phyloP scores from a whole-genome alignment of 331 rosid species.

The Pyracantha coccinea region DNA sequence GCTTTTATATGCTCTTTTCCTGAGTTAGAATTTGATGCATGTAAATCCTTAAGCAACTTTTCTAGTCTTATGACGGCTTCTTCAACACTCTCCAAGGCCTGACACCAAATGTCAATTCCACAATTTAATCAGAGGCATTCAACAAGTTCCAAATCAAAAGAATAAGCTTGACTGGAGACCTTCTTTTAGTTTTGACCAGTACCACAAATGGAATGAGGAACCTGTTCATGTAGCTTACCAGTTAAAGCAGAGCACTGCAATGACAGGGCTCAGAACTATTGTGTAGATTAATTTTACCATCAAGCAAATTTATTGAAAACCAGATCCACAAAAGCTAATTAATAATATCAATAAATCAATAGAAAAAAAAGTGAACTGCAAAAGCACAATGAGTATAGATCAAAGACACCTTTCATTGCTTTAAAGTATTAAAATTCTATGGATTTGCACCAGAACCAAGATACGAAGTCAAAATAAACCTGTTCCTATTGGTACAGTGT shows the following conservation, averaged over 20 bases:
- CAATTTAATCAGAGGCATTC: slow-evolving; percentile 11
- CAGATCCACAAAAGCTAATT: neutral
- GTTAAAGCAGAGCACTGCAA: neutral
- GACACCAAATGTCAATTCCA: slow-evolving; percentile 27
- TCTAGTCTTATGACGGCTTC: slow-evolving; percentile 74
- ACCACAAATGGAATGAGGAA: neutral
- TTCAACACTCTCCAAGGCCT: slow-evolving; percentile 96
- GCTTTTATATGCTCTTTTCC: slow-evolving; percentile 96
- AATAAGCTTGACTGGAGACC: neutral
- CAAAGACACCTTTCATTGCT: neutral
- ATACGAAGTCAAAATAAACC: no score
- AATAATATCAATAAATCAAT: neutral
- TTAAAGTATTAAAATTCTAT: neutral
- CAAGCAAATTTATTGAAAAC: neutral
- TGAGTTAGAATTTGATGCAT: slow-evolving; percentile 62
- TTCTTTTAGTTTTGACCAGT: neutral
- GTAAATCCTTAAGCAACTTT: slow-evolving; percentile 87
- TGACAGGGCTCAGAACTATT: neutral
- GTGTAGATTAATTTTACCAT: neutral
- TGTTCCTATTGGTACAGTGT: neutral
- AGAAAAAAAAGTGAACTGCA: neutral
- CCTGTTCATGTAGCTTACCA: neutral
- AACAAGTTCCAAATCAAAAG: slow-evolving; percentile 11
- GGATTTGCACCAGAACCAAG: no score
- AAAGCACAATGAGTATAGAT: neutral